Evolutionary conservation across 768 basidiomycete species (phyloP), one percentile per base, ranked within the genome.

Genomic region (Inosperma sp.): DNA sequence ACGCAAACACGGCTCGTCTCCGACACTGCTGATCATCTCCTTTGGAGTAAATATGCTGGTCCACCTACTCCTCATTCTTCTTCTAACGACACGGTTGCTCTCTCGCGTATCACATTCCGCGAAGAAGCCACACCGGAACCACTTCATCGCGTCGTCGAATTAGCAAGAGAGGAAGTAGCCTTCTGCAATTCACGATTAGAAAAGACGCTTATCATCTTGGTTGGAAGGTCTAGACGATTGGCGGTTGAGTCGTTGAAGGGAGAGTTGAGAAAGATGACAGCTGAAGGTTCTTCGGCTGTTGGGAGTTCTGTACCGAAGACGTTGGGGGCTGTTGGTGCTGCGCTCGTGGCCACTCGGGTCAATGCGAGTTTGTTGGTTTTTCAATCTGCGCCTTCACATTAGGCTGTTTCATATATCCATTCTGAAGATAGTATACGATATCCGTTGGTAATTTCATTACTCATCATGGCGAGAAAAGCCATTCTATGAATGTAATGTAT

Each of bases 21-120:
- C 0, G 81, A 86, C 19, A 87, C 88, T 1, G 91, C 91, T 1
- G 94, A 96, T 64, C 81, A 83, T 59, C 55, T 93, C 21, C 61
- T 80, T 16, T 94, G 93, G 91, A 72, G 75, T 1, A 78, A 77
- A 30, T 88, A 81, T 58, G 72, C 84, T 2, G 61, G 64, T 65
- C 4, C 54, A 68, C 0, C 55, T 62, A 6, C 49, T 58, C 43
- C 10, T 56, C n/a, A 59, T 46, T 60, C 65, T 39, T 53, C 67
- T 7, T 59, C 54, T 3, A 59, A 72, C 27, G 46, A 59, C 13
- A 30, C 58, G 0, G n/a, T n/a, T n/a, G 80, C 86, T 12, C 73
- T 86, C 17, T 66, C 74, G 2, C 78, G 88, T 22, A 77, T 92
- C 39, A 65, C 67, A 2, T 93, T 93, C 71, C 62, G 56, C 19